These are phyloP conservation scores for Penicillium sp. DNA, from an alignment of 2,329 filamentous ascomycete genomes.

Conservation along the genomic window DNA sequence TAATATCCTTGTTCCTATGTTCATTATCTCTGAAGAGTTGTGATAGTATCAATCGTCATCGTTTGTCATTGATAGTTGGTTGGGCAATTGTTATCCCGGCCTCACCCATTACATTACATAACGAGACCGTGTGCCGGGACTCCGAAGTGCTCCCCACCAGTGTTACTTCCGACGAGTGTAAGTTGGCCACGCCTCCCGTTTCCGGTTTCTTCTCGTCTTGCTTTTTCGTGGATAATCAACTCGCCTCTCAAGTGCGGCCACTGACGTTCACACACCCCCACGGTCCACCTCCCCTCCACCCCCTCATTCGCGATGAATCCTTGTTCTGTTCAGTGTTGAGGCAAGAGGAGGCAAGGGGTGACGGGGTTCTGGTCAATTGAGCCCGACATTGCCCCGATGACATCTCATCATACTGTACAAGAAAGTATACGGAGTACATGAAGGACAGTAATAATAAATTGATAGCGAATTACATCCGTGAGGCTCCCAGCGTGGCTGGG, in stretches of 20 bases:
- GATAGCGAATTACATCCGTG: slow-evolving; percentile 1
- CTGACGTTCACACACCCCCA: background rate
- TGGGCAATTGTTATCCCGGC: background rate
- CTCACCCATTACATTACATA: slow-evolving; percentile 4
- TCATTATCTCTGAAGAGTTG: too few relatives aligned
- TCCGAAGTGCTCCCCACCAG: background rate
- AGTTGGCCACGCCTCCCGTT: slow-evolving; percentile 6
- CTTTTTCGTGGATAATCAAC: slow-evolving; percentile 1
- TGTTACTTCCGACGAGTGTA: background rate
- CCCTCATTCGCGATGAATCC: background rate
- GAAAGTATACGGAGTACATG: slow-evolving; percentile 3
- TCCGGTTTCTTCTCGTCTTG: slow-evolving; percentile 13
- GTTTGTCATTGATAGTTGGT: background rate
- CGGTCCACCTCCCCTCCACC: background rate
- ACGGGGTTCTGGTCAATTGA: background rate
- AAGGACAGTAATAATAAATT: too few relatives aligned
- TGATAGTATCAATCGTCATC: background rate
- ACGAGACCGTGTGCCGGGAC: background rate
- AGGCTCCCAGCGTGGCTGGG: slow-evolving; percentile 17
- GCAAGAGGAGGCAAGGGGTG: background rate
- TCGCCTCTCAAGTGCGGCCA: background rate
- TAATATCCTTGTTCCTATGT: too few relatives aligned
- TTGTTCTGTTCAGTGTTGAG: background rate
- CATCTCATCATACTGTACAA: background rate
- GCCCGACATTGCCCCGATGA: background rate